Evolutionary conservation across 1,284 basidiomycete species (phyloP).

Genomic region (Ganoderma boninense): DNA sequence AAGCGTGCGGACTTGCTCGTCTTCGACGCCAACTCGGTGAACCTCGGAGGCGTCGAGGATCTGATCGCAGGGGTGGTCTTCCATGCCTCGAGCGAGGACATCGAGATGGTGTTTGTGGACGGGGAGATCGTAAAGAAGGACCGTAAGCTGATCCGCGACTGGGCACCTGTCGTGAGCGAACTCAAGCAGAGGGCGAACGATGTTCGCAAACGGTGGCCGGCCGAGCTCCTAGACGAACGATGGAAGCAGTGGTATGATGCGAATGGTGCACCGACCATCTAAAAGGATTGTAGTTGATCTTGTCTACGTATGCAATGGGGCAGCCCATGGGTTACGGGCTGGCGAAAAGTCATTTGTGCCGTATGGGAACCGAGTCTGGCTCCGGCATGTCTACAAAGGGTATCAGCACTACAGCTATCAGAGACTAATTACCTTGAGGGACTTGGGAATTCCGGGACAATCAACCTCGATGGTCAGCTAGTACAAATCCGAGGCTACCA

Average conservation of each 20-base stretch:
- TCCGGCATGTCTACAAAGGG: background rate
- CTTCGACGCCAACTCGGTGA: conserved; percentile 41
- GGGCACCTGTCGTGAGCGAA: conserved; percentile 47
- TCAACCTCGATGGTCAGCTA: background rate
- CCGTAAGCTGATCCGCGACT: conserved; percentile 38
- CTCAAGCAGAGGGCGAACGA: conserved; percentile 57
- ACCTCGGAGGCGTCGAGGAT: conserved; percentile 40
- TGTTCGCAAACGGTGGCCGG: conserved; percentile 55
- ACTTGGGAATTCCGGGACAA: background rate
- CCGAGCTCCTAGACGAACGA: conserved; percentile 35
- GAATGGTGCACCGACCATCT: conserved; percentile 27
- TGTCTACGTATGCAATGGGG: background rate
- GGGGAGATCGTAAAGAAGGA: conserved; percentile 45
- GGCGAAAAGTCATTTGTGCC: background rate
- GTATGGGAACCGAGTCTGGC: background rate
- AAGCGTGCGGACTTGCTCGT: conserved; percentile 45
- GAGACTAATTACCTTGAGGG: background rate
- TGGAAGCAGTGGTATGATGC: conserved; percentile 38
- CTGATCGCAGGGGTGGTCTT: conserved; percentile 44
- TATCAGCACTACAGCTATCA: background rate
- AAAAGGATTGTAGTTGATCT: background rate
- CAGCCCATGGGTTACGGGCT: background rate
- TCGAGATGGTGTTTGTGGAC: conserved; percentile 44
- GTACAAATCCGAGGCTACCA: background rate
- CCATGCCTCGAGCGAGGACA: conserved; percentile 43